These are phyloP conservation scores for Detonula confervacea DNA, from an alignment of 352 stramenopile species.

Conservation along the genomic window DNA sequence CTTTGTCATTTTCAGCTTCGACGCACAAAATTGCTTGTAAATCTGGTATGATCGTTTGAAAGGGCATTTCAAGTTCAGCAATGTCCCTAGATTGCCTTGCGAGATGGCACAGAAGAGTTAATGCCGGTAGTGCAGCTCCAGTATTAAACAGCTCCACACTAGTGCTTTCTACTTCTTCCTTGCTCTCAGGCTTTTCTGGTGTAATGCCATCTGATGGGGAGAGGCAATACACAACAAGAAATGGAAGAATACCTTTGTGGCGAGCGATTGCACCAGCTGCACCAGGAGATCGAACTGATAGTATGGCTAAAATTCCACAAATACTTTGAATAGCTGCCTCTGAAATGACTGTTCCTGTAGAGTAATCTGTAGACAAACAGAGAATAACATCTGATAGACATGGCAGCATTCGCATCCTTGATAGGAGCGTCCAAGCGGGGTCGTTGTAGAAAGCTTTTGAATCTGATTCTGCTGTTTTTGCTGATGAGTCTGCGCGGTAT, in stretches of 20 bases:
- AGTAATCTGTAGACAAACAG: slow-evolving; percentile 46
- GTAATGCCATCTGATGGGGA: slow-evolving; percentile 27
- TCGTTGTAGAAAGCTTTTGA: slow-evolving; percentile 78
- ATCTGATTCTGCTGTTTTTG: slow-evolving; percentile 71
- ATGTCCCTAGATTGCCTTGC: slow-evolving; percentile 78
- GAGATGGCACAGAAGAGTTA: slow-evolving; percentile 69
- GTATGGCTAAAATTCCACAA: slow-evolving; percentile 77
- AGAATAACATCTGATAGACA: slow-evolving; percentile 70
- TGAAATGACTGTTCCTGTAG: slow-evolving; percentile 32
- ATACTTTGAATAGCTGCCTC: slow-evolving; percentile 58
- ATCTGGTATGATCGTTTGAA: slow-evolving; percentile 44
- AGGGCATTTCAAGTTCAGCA: slow-evolving; percentile 54
- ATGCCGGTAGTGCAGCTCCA: slow-evolving; percentile 38
- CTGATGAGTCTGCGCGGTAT: slow-evolving; percentile 76
- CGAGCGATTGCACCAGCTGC: slow-evolving; percentile 77
- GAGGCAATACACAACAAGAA: slow-evolving; percentile 57
- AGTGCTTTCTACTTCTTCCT: slow-evolving; percentile 10
- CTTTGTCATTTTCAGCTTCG: slow-evolving; percentile 34
- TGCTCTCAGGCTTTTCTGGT: slow-evolving; percentile 11
- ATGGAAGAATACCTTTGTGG: slow-evolving; percentile 66
- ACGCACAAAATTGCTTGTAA: slow-evolving; percentile 59
- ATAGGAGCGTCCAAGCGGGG: slow-evolving; percentile 84
- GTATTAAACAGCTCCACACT: slow-evolving; percentile 37
- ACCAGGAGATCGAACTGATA: slow-evolving; percentile 74
- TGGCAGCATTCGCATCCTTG: slow-evolving; percentile 82